Conservation (phyloP, 1,284 basidiomycete genomes). For the Leccinum variabile region DNA sequence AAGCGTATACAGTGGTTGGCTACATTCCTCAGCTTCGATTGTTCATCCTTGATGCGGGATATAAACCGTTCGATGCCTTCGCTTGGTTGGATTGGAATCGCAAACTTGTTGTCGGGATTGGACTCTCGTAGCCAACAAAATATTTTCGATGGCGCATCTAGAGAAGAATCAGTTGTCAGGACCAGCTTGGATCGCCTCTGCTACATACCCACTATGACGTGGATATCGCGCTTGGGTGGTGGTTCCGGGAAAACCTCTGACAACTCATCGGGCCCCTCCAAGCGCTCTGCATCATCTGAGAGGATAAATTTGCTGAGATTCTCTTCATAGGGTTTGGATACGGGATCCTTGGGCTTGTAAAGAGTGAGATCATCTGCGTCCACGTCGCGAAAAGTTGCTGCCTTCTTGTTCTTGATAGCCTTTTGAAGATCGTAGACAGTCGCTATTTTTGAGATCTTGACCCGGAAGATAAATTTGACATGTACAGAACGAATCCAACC, state of each 20-base stretch:
- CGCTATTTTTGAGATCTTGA: not conserved
- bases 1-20: too few species aligned
- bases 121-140: not conserved
- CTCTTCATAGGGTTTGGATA: not conserved
- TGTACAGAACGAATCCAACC: not conserved
- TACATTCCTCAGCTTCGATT: too few species aligned
- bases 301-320: not conserved
- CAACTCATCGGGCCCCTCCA: not conserved
- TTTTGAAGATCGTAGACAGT: not conserved
- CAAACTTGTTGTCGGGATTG: not conserved
- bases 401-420: not conserved
- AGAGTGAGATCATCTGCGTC: not conserved
- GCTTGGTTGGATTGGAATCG: not conserved
- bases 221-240: not conserved
- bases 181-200: not conserved
- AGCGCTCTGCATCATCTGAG: not conserved
- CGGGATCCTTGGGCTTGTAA: not conserved
- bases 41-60: not conserved
- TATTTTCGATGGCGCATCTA: not conserved
- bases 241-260: not conserved
- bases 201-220: not conserved
- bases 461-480: not conserved
- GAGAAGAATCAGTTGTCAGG: not conserved
- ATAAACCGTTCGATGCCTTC: not conserved
- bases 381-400: too few species aligned